phyloP scores from a whole-genome alignment of 441 rosid species.

The Erodium moschatum region DNA sequence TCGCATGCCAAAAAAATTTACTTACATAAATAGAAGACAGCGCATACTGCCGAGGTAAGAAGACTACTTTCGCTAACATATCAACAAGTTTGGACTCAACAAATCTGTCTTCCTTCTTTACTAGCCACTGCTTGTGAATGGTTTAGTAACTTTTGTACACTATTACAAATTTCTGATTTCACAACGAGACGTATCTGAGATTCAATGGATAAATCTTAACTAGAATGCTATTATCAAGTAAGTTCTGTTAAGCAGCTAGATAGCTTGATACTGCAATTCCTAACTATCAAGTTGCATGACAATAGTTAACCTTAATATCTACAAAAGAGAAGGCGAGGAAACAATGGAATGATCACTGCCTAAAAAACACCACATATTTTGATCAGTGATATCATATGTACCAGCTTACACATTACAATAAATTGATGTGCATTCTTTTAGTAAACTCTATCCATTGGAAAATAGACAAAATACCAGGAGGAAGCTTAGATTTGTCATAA shows the following conservation, averaged over 20 bases:
- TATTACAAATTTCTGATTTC: background rate
- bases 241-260: background rate
- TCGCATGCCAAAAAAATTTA: background rate
- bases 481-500: conserved; percentile 68
- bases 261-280: background rate
- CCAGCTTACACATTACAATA: background rate
- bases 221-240: conserved; percentile 1
- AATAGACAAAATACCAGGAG: conserved; percentile 39
- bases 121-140: background rate
- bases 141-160: conserved; percentile 1
- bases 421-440: background rate
- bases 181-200: background rate
- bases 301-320: background rate
- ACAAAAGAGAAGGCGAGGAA: background rate
- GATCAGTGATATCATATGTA: background rate
- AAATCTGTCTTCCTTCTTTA: background rate
- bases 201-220: background rate
- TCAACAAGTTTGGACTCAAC: background rate
- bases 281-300: background rate
- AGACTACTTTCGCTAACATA: background rate
- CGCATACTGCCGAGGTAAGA: background rate
- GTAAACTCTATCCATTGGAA: conserved; percentile 2
- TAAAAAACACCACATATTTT: background rate
- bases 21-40: background rate
- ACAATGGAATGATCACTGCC: background rate